phyloP scores from a whole-genome alignment of 768 basidiomycete species.

The Holtermanniella nyarrowii region DNA sequence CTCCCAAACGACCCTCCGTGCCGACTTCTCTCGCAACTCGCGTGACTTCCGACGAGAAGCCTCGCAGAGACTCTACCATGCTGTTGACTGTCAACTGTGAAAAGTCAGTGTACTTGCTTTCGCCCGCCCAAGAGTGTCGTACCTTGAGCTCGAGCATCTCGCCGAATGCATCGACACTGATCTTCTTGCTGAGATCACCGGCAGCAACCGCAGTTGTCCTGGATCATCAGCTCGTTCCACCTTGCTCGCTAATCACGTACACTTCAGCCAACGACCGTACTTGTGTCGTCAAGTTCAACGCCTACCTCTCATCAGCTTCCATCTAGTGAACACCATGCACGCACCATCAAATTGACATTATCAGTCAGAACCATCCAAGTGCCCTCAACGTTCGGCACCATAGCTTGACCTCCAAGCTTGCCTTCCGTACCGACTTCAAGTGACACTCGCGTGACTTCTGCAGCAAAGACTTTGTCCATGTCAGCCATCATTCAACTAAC shows the following conservation, averaged over 20 bases:
- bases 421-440: conserved; percentile 85
- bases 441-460: conserved; percentile 53
- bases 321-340: too few relatives aligned
- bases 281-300: conserved; percentile 41
- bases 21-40: conserved; percentile 76
- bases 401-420: conserved; percentile 76
- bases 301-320: conserved; percentile 12
- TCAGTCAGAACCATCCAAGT: conserved; percentile 65
- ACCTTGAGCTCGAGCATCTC: conserved; percentile 58
- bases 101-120: conserved; percentile 1
- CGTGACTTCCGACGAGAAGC: conserved; percentile 64
- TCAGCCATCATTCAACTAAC: too few relatives aligned
- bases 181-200: conserved; percentile 77
- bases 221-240: neutral
- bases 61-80: conserved; percentile 86
- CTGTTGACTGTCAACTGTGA: conserved; percentile 61
- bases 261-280: conserved; percentile 41
- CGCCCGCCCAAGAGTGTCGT: too few relatives aligned
- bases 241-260: conserved; percentile 1
- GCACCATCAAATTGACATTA: conserved; percentile 51
- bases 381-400: conserved; percentile 82
- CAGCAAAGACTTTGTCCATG: conserved; percentile 42
- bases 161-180: conserved; percentile 74
- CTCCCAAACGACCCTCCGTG: conserved; percentile 52
- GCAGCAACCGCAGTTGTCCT: conserved; percentile 53